phyloP scores from a whole-genome alignment of 2,329 filamentous ascomycete genomes.

The Rutstroemia sp. region DNA sequence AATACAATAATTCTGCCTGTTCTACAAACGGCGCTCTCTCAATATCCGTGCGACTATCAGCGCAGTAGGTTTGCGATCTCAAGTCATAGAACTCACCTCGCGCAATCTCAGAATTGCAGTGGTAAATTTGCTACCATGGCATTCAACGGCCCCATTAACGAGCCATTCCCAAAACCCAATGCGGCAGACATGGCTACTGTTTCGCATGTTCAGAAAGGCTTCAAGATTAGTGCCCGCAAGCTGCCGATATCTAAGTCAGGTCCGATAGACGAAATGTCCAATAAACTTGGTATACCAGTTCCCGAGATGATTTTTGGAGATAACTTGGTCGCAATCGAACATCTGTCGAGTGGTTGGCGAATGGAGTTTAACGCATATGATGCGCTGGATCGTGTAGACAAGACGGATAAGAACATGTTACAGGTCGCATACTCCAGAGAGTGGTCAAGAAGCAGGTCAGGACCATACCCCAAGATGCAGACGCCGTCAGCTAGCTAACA shows the following conservation, averaged over 20 bases:
- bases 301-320: slow-evolving; percentile 99
- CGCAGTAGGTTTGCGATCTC: no score
- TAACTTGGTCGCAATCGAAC: slow-evolving; percentile 72
- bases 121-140: slow-evolving; percentile 17
- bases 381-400: slow-evolving; percentile 86
- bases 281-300: slow-evolving; percentile 72
- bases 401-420: slow-evolving; percentile 84
- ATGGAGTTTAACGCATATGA: slow-evolving; percentile 79
- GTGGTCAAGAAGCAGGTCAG: slow-evolving; percentile 52
- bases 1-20: no score
- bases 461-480: neutral
- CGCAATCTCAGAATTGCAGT: no score
- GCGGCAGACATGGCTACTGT: slow-evolving; percentile 47
- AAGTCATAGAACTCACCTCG: no score
- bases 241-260: slow-evolving; percentile 89
- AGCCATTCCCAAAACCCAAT: slow-evolving; percentile 47
- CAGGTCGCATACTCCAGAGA: slow-evolving; percentile 88
- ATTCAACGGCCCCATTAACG: slow-evolving; percentile 33
- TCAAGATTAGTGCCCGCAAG: slow-evolving; percentile 76
- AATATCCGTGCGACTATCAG: no score
- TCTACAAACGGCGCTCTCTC: no score
- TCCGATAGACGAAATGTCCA: slow-evolving; percentile 80
- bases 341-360: slow-evolving; percentile 68
- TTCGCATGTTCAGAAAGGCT: slow-evolving; percentile 53
- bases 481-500: no score